Conservation (phyloP, 148 eudicot genomes). For the Beta vulgaris region DNA sequence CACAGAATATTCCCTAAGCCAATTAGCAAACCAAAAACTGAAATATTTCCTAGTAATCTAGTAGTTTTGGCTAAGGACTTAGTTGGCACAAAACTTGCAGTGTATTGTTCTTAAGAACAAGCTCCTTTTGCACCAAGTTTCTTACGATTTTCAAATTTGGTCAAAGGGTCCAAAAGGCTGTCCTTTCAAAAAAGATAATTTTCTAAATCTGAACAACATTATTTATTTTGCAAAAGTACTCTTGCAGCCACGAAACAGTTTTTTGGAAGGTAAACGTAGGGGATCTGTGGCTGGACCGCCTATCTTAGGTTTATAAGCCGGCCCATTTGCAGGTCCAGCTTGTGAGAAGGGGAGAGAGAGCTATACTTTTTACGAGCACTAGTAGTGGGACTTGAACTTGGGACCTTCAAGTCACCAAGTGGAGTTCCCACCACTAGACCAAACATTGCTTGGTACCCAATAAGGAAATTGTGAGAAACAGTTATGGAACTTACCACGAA, state of each 20-base stretch:
- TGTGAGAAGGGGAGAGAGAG: not conserved
- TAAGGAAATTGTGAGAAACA: too few species aligned
- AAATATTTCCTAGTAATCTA: not conserved
- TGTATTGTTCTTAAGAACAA: not conserved
- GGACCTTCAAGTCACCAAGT: not conserved
- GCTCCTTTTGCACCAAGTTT: not conserved
- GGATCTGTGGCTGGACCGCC: too few species aligned
- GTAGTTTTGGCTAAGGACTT: not conserved
- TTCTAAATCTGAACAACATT: too few species aligned
- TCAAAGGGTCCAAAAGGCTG: not conserved
- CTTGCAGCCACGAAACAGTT: too few species aligned
- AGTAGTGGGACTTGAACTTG: not conserved
- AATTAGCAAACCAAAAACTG: not conserved
- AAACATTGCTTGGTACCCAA: not conserved
- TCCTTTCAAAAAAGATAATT: too few species aligned
- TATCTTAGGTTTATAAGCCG: too few species aligned
- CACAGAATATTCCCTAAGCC: too few species aligned
- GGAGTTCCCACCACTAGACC: not conserved
- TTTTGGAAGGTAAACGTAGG: too few species aligned
- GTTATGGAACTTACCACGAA: too few species aligned
- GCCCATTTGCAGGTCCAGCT: not conserved
- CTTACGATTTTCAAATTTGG: not conserved
- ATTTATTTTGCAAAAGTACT: too few species aligned
- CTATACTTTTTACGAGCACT: not conserved
- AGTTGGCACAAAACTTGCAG: not conserved